These are phyloP conservation scores for Lecanoromycetidae sp. DNA, from an alignment of 2,329 filamentous ascomycete species.

Conservation along the genomic window DNA sequence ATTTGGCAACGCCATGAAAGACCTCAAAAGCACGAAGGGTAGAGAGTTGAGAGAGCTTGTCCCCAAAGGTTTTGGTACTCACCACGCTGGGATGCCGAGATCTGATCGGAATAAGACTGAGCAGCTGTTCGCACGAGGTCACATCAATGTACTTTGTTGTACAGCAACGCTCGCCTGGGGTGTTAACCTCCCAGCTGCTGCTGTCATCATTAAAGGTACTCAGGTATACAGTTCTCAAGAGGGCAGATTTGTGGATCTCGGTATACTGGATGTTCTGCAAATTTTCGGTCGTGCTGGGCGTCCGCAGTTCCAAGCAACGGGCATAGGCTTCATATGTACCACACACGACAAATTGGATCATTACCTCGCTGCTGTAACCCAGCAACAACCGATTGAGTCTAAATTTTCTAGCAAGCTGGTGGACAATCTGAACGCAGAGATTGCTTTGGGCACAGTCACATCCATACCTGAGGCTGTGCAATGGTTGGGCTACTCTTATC, in stretches of 20 bases:
- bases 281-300: slow-evolving; percentile 97
- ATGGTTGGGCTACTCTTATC: slow-evolving; percentile 95
- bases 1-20: slow-evolving; percentile 66
- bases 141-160: slow-evolving; percentile 96
- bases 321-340: slow-evolving; percentile 96
- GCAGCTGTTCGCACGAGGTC: slow-evolving; percentile 74
- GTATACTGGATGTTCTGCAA: slow-evolving; percentile 91
- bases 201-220: slow-evolving; percentile 95
- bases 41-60: slow-evolving; percentile 80
- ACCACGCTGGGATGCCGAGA: slow-evolving; percentile 93
- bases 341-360: slow-evolving; percentile 87
- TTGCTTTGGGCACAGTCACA: slow-evolving; percentile 85
- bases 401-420: slow-evolving; percentile 86
- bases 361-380: slow-evolving; percentile 84
- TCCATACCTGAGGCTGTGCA: slow-evolving; percentile 87
- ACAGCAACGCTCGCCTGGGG: slow-evolving; percentile 96
- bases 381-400: slow-evolving; percentile 96
- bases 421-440: slow-evolving; percentile 93
- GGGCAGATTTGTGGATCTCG: slow-evolving; percentile 90
- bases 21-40: slow-evolving; percentile 76
- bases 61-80: slow-evolving; percentile 81
- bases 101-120: slow-evolving; percentile 95
- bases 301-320: slow-evolving; percentile 93
- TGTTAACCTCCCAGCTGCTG: slow-evolving; percentile 93
- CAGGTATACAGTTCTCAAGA: slow-evolving; percentile 94